Evolutionary conservation across 2,329 filamentous ascomycete genomes (phyloP).

Genomic region (Penicillium sp.): DNA sequence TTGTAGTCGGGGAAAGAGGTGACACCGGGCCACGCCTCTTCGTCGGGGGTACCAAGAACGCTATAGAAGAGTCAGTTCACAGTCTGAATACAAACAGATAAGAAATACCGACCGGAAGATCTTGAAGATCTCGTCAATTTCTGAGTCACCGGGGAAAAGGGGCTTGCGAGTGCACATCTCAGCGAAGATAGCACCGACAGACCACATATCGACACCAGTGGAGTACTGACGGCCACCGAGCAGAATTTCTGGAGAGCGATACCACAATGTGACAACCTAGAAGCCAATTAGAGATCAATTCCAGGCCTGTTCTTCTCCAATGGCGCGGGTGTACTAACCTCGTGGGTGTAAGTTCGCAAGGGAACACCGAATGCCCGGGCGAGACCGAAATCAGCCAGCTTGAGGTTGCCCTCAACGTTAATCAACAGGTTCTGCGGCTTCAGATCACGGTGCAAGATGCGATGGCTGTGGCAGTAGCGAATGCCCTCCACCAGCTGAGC

Average conservation of each 20-base stretch:
- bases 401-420: slow-evolving; percentile 81
- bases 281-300: not conserved
- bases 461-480: slow-evolving; percentile 84
- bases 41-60: slow-evolving; percentile 78
- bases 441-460: slow-evolving; percentile 82
- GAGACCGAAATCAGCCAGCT: slow-evolving; percentile 86
- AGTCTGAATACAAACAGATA: not conserved
- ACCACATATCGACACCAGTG: slow-evolving; percentile 96
- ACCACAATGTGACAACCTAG: slow-evolving; percentile 88
- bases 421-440: slow-evolving; percentile 92
- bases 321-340: slow-evolving; percentile 51
- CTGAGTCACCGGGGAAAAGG: slow-evolving; percentile 87
- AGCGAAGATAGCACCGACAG: slow-evolving; percentile 88
- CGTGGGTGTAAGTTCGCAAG: slow-evolving; percentile 87
- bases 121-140: slow-evolving; percentile 94
- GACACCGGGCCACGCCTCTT: slow-evolving; percentile 83
- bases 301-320: not conserved
- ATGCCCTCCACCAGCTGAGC: slow-evolving; percentile 81
- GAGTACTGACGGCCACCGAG: slow-evolving; percentile 90
- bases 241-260: slow-evolving; percentile 85
- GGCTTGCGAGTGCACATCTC: slow-evolving; percentile 96
- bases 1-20: slow-evolving; percentile 97
- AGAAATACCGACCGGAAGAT: slow-evolving; percentile 71
- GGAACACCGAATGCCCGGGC: slow-evolving; percentile 90
- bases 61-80: slow-evolving; percentile 41